Base-by-base conservation (phyloP, 495 filamentous ascomycete genomes). In the Aspergillus biplanus region DNA sequence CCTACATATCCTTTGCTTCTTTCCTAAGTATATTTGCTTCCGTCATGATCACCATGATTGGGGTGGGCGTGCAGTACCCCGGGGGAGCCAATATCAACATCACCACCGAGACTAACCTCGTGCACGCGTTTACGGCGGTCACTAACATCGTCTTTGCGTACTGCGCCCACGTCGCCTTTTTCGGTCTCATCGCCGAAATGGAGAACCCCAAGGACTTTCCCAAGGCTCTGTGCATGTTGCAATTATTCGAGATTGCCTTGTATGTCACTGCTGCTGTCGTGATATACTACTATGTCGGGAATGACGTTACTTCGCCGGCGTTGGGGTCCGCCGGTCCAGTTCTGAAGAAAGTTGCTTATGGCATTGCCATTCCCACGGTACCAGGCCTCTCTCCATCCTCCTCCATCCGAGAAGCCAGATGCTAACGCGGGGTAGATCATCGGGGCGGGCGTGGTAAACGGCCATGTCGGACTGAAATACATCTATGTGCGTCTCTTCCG, bases 121-220 rank as follows among this genome's bases (percentile, higher is more conserved):
- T 74, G 67, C 71, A 69, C 12, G 60, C 71, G 5, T 83, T 84
- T 67, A 69, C 71, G 15, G 74, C 75, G 12, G 78, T 83, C 13
- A 80, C 81, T 6, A 83, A 85, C 67, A 83, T 84, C 53, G 78
- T 83, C 63, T 83, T 85, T 65, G 80, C 80, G 33, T 83, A 82
- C 72, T 85, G 83, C 79, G 79, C 89, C 62, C 83, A 91, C 78
- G 79, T 90, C 69, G 84, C 88, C 67, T 89, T 92, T 78, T 90
- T 93, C 79, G 84, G 81, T 59, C 87, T 94, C 69, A 89, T 91
- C 69, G 85, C 88, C 61, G 91, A 94, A 72, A 89, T 94, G 83
- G 84, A 88, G 67, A 82, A 84, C 0, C 90, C 89, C 1, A 67
- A 74, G 47, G 85, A 91, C 67, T 91, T 85, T 68, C 78, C 80